phyloP scores from a whole-genome alignment of 306 rosid genomes.

The Biancaea sappan region DNA sequence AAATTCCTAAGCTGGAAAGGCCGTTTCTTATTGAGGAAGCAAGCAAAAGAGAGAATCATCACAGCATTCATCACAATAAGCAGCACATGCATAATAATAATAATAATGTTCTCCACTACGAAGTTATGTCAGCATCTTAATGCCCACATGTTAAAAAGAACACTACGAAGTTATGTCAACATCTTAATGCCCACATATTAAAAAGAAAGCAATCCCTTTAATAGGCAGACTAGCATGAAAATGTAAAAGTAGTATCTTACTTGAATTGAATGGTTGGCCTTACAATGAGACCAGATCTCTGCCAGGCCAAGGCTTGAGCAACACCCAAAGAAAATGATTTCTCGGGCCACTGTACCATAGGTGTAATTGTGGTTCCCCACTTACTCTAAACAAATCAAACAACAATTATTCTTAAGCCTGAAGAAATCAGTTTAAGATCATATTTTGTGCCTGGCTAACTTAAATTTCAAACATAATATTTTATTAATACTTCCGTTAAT shows the following conservation, averaged over 20 bases:
- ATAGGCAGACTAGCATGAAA: background rate
- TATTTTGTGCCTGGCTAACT: background rate
- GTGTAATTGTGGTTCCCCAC: conserved; percentile 69
- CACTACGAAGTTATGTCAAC: background rate
- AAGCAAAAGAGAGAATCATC: background rate
- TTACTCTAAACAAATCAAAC: conserved; percentile 45
- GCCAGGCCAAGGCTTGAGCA: conserved; percentile 71
- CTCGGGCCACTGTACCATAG: conserved; percentile 67
- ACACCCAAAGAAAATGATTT: conserved; percentile 63
- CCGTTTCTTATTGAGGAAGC: background rate
- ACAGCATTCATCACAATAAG: background rate
- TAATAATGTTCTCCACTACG: background rate
- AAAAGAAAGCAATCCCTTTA: background rate
- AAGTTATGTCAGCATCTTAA: background rate
- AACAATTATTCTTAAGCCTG: conserved; percentile 15
- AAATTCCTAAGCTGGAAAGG: background rate
- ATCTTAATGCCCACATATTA: background rate
- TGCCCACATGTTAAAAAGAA: background rate
- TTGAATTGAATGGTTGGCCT: conserved; percentile 68
- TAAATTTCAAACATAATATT: background rate
- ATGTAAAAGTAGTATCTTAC: conserved; percentile 31
- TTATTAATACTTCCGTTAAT: background rate
- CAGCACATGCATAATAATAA: conserved; percentile 2
- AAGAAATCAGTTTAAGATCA: background rate
- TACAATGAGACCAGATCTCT: conserved; percentile 69